These are phyloP conservation scores for Rhynchosporium agropyri DNA, from an alignment of 2,329 filamentous ascomycete species.

Conservation along the genomic window DNA sequence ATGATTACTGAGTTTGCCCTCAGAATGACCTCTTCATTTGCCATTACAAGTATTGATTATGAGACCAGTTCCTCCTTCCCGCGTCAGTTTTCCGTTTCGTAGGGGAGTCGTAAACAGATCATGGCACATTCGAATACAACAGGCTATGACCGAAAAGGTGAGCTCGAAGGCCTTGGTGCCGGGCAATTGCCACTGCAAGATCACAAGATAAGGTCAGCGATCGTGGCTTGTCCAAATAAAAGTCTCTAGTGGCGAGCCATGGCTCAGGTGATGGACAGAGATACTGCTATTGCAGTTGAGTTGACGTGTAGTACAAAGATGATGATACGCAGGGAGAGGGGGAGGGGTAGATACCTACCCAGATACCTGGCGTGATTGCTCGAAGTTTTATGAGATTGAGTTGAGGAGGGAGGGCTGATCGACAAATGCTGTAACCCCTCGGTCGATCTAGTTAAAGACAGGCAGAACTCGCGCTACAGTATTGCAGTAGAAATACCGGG, in stretches of 20 bases:
- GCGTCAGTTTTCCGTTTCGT: constrained; percentile 37
- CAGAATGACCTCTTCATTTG: constrained; percentile 34
- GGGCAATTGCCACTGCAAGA: constrained; percentile 35
- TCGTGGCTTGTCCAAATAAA: constrained; percentile 31
- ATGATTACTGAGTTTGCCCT: constrained; percentile 26
- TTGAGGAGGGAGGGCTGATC: constrained; percentile 17
- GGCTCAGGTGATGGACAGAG: constrained; percentile 29
- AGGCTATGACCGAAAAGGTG: constrained; percentile 27
- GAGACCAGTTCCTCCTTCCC: constrained; percentile 35
- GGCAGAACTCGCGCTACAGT: constrained; percentile 1
- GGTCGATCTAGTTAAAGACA: constrained; percentile 13
- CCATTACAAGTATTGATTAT: constrained; percentile 40
- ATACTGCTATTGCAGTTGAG: not conserved
- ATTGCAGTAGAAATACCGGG: not conserved
- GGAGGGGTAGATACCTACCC: not conserved
- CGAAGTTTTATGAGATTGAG: not conserved
- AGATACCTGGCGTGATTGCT: constrained; percentile 12
- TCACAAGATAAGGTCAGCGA: constrained; percentile 37
- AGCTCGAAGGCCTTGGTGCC: constrained; percentile 33
- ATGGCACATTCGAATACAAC: constrained; percentile 37
- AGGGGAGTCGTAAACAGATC: constrained; percentile 35
- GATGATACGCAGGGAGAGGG: constrained; percentile 10
- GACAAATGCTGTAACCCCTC: constrained; percentile 19
- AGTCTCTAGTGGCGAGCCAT: constrained; percentile 21
- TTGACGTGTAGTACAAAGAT: not conserved